Conservation (phyloP, 2,329 filamentous ascomycete genomes). For the Fusarium agapanthi region DNA sequence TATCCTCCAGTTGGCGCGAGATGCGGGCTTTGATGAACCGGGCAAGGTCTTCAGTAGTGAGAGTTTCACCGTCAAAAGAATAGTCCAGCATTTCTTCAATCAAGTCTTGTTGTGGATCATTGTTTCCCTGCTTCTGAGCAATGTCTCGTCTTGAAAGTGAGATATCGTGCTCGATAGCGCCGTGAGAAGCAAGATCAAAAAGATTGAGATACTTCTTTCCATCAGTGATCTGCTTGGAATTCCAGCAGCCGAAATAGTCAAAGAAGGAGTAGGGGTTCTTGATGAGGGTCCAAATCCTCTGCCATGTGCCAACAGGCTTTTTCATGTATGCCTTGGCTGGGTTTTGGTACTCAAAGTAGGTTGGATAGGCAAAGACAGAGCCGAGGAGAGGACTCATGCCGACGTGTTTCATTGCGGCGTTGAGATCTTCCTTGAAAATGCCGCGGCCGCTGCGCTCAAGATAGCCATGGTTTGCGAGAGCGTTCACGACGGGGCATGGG, state of each 20-base stretch:
- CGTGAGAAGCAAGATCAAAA: neutral
- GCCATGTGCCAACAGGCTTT: neutral
- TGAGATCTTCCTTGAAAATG: slow-evolving; percentile 6
- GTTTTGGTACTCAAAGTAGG: slow-evolving; percentile 19
- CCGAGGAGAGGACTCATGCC: slow-evolving; percentile 14
- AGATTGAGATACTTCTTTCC: slow-evolving; percentile 18
- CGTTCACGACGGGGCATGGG: slow-evolving; percentile 14
- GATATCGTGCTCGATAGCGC: slow-evolving; percentile 17
- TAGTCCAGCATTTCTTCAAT: neutral
- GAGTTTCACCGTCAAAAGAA: neutral
- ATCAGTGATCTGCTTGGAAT: neutral
- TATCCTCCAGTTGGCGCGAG: neutral
- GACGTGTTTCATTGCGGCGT: slow-evolving; percentile 9
- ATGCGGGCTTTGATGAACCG: slow-evolving; percentile 10
- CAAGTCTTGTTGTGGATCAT: slow-evolving; percentile 3
- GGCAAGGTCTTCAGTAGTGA: neutral
- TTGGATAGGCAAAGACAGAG: slow-evolving; percentile 13
- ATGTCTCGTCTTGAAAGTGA: slow-evolving; percentile 6
- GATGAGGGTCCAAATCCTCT: slow-evolving; percentile 6
- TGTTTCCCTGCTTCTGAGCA: slow-evolving; percentile 4
- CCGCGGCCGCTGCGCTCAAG: slow-evolving; percentile 2
- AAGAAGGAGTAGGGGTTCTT: slow-evolving; percentile 14
- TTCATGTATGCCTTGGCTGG: neutral
- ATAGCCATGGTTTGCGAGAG: slow-evolving; percentile 20
- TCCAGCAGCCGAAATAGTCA: slow-evolving; percentile 16